A percentile compares a stretch with the other conserved stretches of the same genome.
Evolutionary conservation across 2,329 filamentous ascomycete genomes (phyloP).

Genomic region (Fusarium vanettenii): DNA sequence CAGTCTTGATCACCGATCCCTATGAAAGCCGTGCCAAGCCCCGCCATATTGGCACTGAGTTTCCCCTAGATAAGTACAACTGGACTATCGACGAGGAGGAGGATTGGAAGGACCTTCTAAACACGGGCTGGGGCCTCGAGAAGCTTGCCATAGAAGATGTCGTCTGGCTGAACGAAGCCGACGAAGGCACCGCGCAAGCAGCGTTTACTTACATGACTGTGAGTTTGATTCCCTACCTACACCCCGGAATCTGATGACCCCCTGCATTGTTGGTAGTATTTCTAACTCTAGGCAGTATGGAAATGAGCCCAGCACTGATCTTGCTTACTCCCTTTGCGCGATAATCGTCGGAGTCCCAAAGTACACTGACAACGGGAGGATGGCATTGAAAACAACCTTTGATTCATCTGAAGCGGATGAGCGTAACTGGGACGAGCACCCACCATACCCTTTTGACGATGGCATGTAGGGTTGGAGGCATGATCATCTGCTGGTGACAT

Average conservation of each 20-base stretch:
- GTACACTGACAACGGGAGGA: not conserved
- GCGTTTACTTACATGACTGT: not conserved
- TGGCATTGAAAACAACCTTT: not conserved
- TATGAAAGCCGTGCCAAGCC: not conserved
- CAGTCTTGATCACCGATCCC: not conserved
- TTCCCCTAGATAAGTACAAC: not conserved
- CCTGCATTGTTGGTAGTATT: not conserved
- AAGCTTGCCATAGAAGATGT: not conserved
- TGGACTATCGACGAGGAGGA: not conserved
- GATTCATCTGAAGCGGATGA: not conserved
- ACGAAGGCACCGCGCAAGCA: not conserved
- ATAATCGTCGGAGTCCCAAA: constrained; percentile 4
- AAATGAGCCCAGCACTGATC: not conserved
- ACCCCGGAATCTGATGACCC: not conserved
- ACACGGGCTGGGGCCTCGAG: not conserved
- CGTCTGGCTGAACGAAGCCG: not conserved
- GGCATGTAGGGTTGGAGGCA: not conserved
- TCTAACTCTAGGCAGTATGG: not conserved
- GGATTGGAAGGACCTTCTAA: not conserved
- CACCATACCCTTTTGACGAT: not conserved
- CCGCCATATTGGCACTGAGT: not conserved
- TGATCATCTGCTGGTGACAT: not conserved
- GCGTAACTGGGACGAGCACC: not conserved
- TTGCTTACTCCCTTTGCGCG: not conserved
- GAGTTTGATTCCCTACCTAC: not conserved